These are phyloP conservation scores for Candida germanica DNA, from an alignment of 805 yeast genomes.

Conservation along the genomic window DNA sequence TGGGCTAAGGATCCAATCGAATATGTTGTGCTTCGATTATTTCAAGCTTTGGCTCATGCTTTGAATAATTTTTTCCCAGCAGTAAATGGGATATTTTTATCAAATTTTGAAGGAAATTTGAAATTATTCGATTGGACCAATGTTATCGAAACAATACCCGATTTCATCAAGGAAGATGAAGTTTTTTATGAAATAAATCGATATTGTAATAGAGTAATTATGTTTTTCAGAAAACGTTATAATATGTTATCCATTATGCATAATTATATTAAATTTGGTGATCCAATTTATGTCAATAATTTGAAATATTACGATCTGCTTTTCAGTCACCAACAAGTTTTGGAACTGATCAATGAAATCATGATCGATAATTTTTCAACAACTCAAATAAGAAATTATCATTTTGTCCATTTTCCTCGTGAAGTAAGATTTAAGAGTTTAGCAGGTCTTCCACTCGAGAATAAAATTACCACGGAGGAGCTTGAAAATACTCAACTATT, in stretches of 20 bases:
- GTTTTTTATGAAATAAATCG: conserved; percentile 1
- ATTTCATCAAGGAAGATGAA: conserved; percentile 8
- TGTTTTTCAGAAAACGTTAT: conserved; percentile 21
- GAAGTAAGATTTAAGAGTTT: conserved; percentile 5
- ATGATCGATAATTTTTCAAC: conserved; percentile 18
- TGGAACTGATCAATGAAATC: conserved; percentile 18
- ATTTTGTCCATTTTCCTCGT: conserved; percentile 21
- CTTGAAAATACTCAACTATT: conserved; percentile 1
- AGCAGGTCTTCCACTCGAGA: conserved; percentile 3
- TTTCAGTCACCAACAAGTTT: neutral
- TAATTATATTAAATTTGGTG: conserved; percentile 15
- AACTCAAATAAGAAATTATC: conserved; percentile 11
- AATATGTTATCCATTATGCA: conserved; percentile 16
- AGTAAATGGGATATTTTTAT: conserved; percentile 19
- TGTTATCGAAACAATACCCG: conserved; percentile 3
- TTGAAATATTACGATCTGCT: conserved; percentile 4
- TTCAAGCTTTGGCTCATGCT: conserved; percentile 13
- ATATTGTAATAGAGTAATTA: conserved; percentile 17
- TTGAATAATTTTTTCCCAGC: conserved; percentile 22
- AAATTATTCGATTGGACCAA: conserved; percentile 12
- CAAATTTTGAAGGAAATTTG: conserved; percentile 22
- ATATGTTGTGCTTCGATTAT: conserved; percentile 14
- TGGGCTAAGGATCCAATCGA: conserved; percentile 13
- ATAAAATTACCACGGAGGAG: neutral
- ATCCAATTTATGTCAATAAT: conserved; percentile 7